Base-by-base conservation (phyloP, 768 basidiomycete species). In the Leccinum arenicola region DNA sequence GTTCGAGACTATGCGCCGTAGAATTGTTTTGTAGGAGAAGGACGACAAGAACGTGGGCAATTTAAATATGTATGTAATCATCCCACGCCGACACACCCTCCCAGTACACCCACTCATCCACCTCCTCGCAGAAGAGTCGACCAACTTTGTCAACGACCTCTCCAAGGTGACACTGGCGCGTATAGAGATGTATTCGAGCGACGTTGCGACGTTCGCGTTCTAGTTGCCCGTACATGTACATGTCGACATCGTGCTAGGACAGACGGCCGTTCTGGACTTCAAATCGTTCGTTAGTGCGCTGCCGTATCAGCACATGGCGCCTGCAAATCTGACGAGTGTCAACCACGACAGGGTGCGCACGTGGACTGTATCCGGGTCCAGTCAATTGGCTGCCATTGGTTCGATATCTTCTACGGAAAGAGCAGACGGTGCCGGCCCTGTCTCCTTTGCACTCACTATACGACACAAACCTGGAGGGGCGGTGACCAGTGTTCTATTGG, bases 1-100 rank as follows among this genome's bases (percentile, higher is more conserved):
- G 76, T 98, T 98, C 75, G 97, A 98, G 78, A 78, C 31, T n/a
- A n/a, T n/a, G n/a, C n/a, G n/a, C 21, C 21, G 33, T 33, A 11
- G 9, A 35, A 12, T 10, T 11, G 14, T 36, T 36, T 35, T 14
- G 12, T 35, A 14, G 33, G 33, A 35, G 12, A 14, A 35, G 35
- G 12, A 35, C 1, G 35, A 35, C 12, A 14, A 35, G 35, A 35
- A 14, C 35, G 12, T 36, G 35, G 35, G 14, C 9, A 15, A n/a
- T n/a, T n/a, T n/a, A n/a, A n/a, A 36, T 36, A 36, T 12, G 33
- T 33, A 36, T 36, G 35, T 36, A 15, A 36, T 36, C 35, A 36
- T 36, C 35, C 35, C 35, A 36, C 35, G 35, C 35, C 33, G 31
- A 87, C 54, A 87, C 54, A 84, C 85, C 0, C 68, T 87, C 8